These are phyloP conservation scores for Malbranchea zuffiana DNA, from an alignment of 2,329 filamentous ascomycete species.

Conservation along the genomic window DNA sequence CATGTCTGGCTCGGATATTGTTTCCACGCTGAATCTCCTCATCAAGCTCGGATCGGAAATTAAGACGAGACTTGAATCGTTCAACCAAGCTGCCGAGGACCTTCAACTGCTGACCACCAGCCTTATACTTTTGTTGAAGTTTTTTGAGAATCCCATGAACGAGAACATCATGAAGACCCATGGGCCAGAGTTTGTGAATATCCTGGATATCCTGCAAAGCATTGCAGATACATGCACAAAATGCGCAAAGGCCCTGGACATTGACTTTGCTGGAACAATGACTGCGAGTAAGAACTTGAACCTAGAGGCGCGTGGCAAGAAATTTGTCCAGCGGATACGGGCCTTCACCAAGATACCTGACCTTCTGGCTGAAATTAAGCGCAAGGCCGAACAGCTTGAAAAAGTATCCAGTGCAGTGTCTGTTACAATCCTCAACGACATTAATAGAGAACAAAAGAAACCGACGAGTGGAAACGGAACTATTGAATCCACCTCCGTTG, in stretches of 20 bases:
- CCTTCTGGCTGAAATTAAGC: conserved; percentile 5
- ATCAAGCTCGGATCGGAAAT: conserved; percentile 6
- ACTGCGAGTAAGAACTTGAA: not conserved
- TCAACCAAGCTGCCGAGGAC: conserved; percentile 6
- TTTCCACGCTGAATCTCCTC: conserved; percentile 2
- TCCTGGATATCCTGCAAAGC: conserved; percentile 4
- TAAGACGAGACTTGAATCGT: conserved; percentile 5
- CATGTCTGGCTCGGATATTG: conserved; percentile 3
- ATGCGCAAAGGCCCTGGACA: conserved; percentile 1
- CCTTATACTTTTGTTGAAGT: conserved; percentile 3
- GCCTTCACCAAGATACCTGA: not conserved
- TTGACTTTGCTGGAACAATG: not conserved
- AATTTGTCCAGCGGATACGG: conserved; percentile 5
- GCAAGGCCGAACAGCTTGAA: conserved; percentile 7
- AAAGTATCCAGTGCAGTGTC: conserved; percentile 5
- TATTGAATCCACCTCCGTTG: not conserved
- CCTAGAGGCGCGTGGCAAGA: not conserved
- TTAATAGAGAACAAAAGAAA: not conserved
- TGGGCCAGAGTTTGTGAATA: conserved; percentile 1
- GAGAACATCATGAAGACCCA: conserved; percentile 2
- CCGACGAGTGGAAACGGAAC: not conserved
- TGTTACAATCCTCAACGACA: conserved; percentile 3
- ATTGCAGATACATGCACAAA: conserved; percentile 3
- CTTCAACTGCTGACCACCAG: conserved; percentile 4
- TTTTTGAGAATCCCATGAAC: conserved; percentile 4